These are phyloP conservation scores for Mycena alexandri DNA, from an alignment of 768 basidiomycete genomes.

Conservation along the genomic window DNA sequence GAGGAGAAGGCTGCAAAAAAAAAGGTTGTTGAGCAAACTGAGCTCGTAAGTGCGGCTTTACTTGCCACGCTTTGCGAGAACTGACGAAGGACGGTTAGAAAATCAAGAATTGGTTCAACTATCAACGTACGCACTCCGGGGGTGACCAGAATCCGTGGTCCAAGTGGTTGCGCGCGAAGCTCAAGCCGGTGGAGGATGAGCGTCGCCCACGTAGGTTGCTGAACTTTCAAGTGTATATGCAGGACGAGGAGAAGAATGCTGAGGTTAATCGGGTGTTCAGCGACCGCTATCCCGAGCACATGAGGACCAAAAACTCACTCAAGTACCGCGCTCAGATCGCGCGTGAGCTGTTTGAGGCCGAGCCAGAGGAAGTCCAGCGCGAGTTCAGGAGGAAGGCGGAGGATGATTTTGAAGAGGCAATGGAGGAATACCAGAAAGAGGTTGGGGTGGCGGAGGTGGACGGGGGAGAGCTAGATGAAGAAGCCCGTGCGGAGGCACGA, in stretches of 20 bases:
- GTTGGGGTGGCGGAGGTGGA: not conserved
- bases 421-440: not conserved
- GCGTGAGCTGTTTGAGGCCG: not conserved
- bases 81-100: not conserved
- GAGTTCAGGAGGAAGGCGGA: not conserved
- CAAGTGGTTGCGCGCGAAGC: not conserved
- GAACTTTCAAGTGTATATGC: not conserved
- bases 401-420: not conserved
- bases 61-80: not conserved
- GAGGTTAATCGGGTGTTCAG: not conserved
- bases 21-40: not conserved
- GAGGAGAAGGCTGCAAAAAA: not conserved
- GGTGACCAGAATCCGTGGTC: not conserved
- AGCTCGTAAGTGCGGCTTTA: not conserved
- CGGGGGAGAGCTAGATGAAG: not conserved
- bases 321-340: not conserved
- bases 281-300: not conserved
- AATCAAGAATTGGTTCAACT: not conserved
- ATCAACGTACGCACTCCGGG: not conserved
- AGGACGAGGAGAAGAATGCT: not conserved
- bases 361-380: not conserved
- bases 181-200: not conserved
- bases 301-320: not conserved
- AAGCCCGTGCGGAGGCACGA: not conserved
- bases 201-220: not conserved